phyloP scores from a whole-genome alignment of 1,284 basidiomycete species.

The Cryptococcus neoformans region DNA sequence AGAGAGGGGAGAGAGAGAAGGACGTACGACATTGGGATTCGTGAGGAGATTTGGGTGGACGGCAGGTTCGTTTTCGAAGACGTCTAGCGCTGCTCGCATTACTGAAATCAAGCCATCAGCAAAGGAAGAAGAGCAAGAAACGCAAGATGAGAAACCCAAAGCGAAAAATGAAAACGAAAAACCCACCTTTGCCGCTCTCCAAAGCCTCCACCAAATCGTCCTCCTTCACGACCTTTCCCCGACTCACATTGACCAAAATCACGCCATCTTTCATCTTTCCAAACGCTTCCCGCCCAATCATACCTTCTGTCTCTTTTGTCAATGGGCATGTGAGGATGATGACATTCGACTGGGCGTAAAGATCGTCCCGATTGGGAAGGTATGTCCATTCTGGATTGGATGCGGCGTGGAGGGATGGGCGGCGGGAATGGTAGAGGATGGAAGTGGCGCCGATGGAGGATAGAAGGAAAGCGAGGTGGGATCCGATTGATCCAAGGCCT shows the following conservation, averaged over 20 bases:
- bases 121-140: too few species aligned
- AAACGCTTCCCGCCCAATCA: conserved; percentile 15
- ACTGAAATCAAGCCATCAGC: conserved; percentile 7
- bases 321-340: conserved; percentile 27
- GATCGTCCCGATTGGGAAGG: not conserved
- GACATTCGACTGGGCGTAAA: not conserved
- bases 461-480: conserved; percentile 18
- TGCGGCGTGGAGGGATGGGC: conserved; percentile 4
- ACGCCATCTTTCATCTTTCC: conserved; percentile 25
- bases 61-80: conserved; percentile 30
- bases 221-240: conserved; percentile 23
- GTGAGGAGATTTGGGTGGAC: conserved; percentile 23
- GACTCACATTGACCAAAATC: conserved; percentile 24
- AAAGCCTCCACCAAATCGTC: conserved; percentile 25
- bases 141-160: not conserved
- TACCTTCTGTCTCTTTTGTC: conserved; percentile 15
- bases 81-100: conserved; percentile 28
- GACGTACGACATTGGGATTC: conserved; percentile 28
- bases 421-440: conserved; percentile 17
- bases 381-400: not conserved
- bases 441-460: conserved; percentile 15
- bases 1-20: not conserved
- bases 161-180: not conserved
- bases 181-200: conserved; percentile 26
- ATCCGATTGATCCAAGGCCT: conserved; percentile 28